Evolutionary conservation across 768 basidiomycete species (phyloP), one percentile per base, ranked within the genome.

Genomic region (Calocybe gangraenosa): DNA sequence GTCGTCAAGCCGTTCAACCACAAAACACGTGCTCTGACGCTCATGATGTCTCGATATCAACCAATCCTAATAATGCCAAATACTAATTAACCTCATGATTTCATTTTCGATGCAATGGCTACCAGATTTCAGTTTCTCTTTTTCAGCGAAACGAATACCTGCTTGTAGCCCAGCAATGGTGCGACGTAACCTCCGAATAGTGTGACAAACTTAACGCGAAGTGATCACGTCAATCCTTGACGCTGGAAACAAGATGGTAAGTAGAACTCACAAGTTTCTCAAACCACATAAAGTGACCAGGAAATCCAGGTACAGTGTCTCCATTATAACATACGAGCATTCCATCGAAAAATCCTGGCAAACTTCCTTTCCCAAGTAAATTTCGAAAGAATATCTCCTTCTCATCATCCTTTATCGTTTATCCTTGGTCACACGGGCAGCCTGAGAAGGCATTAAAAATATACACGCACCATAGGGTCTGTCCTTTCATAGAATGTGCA

Each of bases 311-410:
- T 14, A 52, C 47, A 32, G 51, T 52, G 37, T 67, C 64, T 1
- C 65, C 62, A 20, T 60, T 39, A 46, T 65, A 65, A 14, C 34
- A 35, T 14, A 14, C 25, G 6, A 28, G 25, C 25, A 28, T 28
- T 28, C 25, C 25, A 11, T 28, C 25, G 11, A 28, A 28, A 11
- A 28, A 28, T 6, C 25, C 25, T 11, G 25, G 25, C 6, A n/a
- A 44, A 10, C 10, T 38, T 51, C 6, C 62, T 60, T 19, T 44
- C 48, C 3, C 42, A 9, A 62, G 31, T 13, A 62, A 1, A 37
- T 65, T 65, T 23, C 64, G 55, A 49, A 67, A 67, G 57, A 65
- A 65, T 7, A 67, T 17, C 28, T 65, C 64, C 40, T 67, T 67
- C 35, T 61, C 57, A 10, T 50, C 52, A 38, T 65, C 63, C 63